Evolutionary conservation across 345 rosid genomes (phyloP).

Genomic region (Eucalyptus regnans): DNA sequence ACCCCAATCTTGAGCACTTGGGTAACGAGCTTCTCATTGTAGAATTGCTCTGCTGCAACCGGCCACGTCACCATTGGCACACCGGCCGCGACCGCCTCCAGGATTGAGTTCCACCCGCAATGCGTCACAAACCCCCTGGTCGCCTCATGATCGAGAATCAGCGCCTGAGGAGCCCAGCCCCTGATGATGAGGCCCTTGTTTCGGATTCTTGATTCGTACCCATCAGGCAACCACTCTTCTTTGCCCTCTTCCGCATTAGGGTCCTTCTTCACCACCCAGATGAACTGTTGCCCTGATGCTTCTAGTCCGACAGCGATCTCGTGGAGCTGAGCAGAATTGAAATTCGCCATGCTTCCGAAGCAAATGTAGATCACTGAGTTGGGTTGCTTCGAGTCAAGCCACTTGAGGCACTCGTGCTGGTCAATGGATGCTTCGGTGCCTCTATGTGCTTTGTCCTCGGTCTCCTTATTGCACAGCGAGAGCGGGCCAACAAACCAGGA

Average conservation of each 20-base stretch:
- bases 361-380: constrained; percentile 29
- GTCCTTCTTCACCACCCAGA: constrained; percentile 29
- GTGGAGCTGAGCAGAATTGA: constrained; percentile 6
- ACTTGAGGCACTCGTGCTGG: constrained; percentile 20
- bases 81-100: constrained; percentile 42
- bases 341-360: constrained; percentile 21
- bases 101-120: neutral
- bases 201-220: constrained; percentile 7
- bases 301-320: constrained; percentile 34
- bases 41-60: constrained; percentile 38
- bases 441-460: neutral
- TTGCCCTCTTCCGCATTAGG: neutral
- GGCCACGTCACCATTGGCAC: constrained; percentile 72
- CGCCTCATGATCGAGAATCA: neutral
- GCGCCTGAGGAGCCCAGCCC: neutral
- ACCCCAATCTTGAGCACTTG: constrained; percentile 29
- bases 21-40: constrained; percentile 44
- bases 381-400: constrained; percentile 24
- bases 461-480: neutral
- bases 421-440: constrained; percentile 8
- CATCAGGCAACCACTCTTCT: constrained; percentile 25
- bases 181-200: neutral
- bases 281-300: constrained; percentile 22
- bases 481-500: constrained; percentile 67
- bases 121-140: neutral